A percentile compares a stretch with the other conserved stretches of the same genome.
phyloP scores from a whole-genome alignment of 768 basidiomycete genomes.

The Phylloporus arenicola region DNA sequence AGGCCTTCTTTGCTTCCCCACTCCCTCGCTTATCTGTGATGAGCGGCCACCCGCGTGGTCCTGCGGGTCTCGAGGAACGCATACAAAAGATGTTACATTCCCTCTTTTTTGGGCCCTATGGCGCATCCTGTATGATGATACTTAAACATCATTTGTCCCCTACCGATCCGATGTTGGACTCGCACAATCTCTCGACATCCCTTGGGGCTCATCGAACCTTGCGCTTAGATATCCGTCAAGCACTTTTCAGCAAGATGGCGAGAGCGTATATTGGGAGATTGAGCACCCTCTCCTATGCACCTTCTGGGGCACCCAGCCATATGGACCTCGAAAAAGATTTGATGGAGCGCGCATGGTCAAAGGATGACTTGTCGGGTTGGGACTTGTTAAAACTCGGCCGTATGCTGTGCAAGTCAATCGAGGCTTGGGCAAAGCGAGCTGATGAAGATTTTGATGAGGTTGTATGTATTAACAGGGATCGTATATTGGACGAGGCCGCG shows the following conservation, averaged over 20 bases:
- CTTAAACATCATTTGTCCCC: constrained; percentile 53
- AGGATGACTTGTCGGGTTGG: constrained; percentile 63
- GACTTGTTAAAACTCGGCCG: constrained; percentile 56
- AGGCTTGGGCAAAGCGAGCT: constrained; percentile 49
- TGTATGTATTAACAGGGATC: constrained; percentile 40
- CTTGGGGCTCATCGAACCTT: constrained; percentile 60
- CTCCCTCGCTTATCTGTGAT: constrained; percentile 63
- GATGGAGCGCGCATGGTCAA: constrained; percentile 71
- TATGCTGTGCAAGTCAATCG: constrained; percentile 48
- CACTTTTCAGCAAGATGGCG: constrained; percentile 56
- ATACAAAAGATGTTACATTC: constrained; percentile 52
- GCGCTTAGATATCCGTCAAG: constrained; percentile 57
- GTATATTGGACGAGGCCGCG: constrained; percentile 63
- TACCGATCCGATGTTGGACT: constrained; percentile 16
- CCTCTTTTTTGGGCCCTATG: constrained; percentile 61
- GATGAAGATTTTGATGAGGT: constrained; percentile 26
- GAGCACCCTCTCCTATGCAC: constrained; percentile 47
- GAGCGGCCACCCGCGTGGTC: constrained; percentile 29
- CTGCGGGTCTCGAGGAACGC: constrained; percentile 43
- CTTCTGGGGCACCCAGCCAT: constrained; percentile 54
- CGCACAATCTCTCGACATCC: constrained; percentile 36
- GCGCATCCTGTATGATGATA: constrained; percentile 58
- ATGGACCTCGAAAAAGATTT: constrained; percentile 58
- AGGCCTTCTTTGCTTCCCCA: constrained; percentile 59
- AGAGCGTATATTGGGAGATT: constrained; percentile 59